A percentile compares a stretch with the other conserved stretches of the same genome.
Conservation (phyloP, 176 grass and related monocot genomes). For the Thalia dealbata region DNA sequence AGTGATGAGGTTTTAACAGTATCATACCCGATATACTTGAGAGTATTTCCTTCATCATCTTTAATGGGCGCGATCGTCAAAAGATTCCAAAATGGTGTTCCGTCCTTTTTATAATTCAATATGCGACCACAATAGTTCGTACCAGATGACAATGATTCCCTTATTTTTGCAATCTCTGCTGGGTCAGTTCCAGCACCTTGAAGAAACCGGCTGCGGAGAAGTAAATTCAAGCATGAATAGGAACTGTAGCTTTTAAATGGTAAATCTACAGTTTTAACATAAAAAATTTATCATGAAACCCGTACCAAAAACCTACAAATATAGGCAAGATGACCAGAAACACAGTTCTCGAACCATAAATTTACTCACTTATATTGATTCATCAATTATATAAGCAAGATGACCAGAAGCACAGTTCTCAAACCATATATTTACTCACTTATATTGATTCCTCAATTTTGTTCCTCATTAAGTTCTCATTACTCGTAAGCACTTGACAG, state of each 20-base stretch:
- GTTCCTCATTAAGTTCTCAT: not conserved
- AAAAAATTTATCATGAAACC: not conserved
- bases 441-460: too few relatives aligned
- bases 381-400: too few relatives aligned
- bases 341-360: not conserved
- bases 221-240: not conserved
- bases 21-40: slow-evolving; percentile 90
- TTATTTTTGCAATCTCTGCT: slow-evolving; percentile 80
- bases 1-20: not conserved
- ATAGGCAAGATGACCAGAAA: not conserved
- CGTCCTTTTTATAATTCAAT: slow-evolving; percentile 95
- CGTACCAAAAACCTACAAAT: not conserved
- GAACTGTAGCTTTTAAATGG: not conserved
- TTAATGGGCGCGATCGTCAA: slow-evolving; percentile 88
- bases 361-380: not conserved
- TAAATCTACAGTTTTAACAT: not conserved
- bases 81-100: slow-evolving; percentile 86
- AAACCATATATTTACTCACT: not conserved
- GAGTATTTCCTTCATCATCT: slow-evolving; percentile 68
- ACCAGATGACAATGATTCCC: slow-evolving; percentile 45
- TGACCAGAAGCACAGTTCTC: not conserved
- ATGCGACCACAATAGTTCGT: slow-evolving; percentile 73
- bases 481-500: not conserved
- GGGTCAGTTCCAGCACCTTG: slow-evolving; percentile 64
- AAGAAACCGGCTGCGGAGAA: slow-evolving; percentile 54